Evolutionary conservation across 1,139 yeast species (phyloP).

Genomic region (Zygoascus hellenicus): DNA sequence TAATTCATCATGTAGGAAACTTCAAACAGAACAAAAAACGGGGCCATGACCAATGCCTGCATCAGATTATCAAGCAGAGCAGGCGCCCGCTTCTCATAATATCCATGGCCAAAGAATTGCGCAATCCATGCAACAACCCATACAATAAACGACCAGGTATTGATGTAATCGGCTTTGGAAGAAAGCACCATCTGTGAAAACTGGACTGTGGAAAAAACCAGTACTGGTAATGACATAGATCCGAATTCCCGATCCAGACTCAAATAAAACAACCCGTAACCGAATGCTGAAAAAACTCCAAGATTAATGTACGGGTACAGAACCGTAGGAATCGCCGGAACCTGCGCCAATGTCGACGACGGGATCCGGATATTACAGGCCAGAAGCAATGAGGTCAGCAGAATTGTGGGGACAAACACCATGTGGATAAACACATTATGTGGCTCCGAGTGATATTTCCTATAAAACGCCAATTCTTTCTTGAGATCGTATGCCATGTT

Average conservation of each 20-base stretch:
- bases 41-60: slow-evolving; percentile 87
- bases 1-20: slow-evolving; percentile 62
- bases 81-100: slow-evolving; percentile 77
- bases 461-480: slow-evolving; percentile 72
- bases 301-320: slow-evolving; percentile 38
- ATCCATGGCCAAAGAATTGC: slow-evolving; percentile 88
- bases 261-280: slow-evolving; percentile 42
- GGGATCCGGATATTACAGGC: slow-evolving; percentile 25
- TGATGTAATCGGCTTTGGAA: not conserved
- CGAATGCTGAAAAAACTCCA: slow-evolving; percentile 37
- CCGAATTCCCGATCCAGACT: slow-evolving; percentile 41
- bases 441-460: slow-evolving; percentile 63
- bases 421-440: slow-evolving; percentile 73
- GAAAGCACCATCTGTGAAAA: slow-evolving; percentile 21
- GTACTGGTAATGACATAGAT: slow-evolving; percentile 36
- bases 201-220: slow-evolving; percentile 28
- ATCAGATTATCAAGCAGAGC: slow-evolving; percentile 76
- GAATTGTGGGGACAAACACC: slow-evolving; percentile 72
- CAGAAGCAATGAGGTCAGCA: slow-evolving; percentile 49
- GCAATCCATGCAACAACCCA: slow-evolving; percentile 50
- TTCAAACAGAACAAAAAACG: slow-evolving; percentile 82
- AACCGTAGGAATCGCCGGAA: slow-evolving; percentile 24
- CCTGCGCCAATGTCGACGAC: slow-evolving; percentile 10
- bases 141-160: slow-evolving; percentile 1
- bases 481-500: slow-evolving; percentile 38